These are phyloP conservation scores for Schizophyllum amplum DNA, from an alignment of 1,284 basidiomycete species.

Conservation along the genomic window DNA sequence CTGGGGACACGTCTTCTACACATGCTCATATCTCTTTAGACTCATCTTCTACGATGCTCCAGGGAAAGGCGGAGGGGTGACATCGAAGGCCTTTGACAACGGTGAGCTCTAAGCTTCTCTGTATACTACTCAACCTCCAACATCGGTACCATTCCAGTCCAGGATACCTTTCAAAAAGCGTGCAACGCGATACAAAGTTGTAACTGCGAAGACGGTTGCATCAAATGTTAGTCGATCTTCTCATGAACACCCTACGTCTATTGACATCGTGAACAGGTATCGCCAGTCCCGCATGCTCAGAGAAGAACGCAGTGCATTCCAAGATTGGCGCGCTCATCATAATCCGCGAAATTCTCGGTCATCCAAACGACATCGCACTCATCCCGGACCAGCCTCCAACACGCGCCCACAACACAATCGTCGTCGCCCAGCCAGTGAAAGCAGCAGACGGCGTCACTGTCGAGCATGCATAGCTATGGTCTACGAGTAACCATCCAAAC, in stretches of 20 bases:
- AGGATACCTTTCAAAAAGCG: slow-evolving; percentile 58
- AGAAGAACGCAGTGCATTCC: slow-evolving; percentile 59
- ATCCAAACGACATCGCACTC: slow-evolving; percentile 40
- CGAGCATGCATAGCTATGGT: slow-evolving; percentile 26
- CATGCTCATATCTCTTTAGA: slow-evolving; percentile 27
- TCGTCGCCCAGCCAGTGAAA: slow-evolving; percentile 44
- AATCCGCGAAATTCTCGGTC: slow-evolving; percentile 51
- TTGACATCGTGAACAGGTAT: slow-evolving; percentile 38
- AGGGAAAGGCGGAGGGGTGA: slow-evolving; percentile 65
- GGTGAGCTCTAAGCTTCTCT: slow-evolving; percentile 30
- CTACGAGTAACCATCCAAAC: slow-evolving; percentile 4
- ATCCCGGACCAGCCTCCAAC: slow-evolving; percentile 27
- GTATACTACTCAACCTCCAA: not conserved
- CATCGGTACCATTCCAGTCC: slow-evolving; percentile 32
- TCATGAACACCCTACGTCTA: not conserved
- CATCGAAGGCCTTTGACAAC: slow-evolving; percentile 80
- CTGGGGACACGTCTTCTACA: not conserved
- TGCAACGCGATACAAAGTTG: slow-evolving; percentile 60
- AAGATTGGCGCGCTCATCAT: slow-evolving; percentile 69
- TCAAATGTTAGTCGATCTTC: slow-evolving; percentile 44
- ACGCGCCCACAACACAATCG: slow-evolving; percentile 37
- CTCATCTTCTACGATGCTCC: slow-evolving; percentile 79
- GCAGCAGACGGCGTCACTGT: slow-evolving; percentile 40
- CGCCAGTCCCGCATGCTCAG: slow-evolving; percentile 51
- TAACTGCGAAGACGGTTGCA: slow-evolving; percentile 65